Conservation (phyloP, 371 early-diverging fungal genomes). For the Mortierella sp. region DNA sequence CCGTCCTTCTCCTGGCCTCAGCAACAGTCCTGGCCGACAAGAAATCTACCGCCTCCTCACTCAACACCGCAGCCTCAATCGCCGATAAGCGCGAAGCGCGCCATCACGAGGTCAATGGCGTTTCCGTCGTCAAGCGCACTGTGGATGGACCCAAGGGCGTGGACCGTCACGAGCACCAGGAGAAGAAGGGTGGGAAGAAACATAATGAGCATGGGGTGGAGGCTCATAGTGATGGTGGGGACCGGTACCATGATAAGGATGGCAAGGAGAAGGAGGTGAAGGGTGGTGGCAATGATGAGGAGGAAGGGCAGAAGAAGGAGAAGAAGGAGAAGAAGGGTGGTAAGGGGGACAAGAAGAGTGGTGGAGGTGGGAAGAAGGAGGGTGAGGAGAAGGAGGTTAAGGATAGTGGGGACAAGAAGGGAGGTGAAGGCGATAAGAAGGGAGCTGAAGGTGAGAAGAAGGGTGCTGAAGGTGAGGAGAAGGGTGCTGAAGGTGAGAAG, state of each 20-base stretch:
- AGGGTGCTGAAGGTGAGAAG: background rate
- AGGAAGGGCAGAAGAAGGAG: slow-evolving; percentile 17
- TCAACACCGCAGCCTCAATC: background rate
- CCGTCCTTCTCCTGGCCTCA: slow-evolving; percentile 32
- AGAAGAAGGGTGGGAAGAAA: background rate
- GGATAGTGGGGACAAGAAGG: background rate
- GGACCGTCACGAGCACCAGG: background rate
- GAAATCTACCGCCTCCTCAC: background rate
- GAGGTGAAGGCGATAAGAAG: background rate
- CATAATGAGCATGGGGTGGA: slow-evolving; percentile 2
- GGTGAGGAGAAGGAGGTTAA: background rate
- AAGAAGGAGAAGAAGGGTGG: slow-evolving; percentile 4
- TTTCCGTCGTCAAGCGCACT: background rate
- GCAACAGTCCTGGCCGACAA: slow-evolving; percentile 19
- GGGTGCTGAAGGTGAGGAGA: background rate
- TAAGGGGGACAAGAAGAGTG: background rate
- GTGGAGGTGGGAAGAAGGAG: background rate
- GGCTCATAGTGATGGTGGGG: background rate
- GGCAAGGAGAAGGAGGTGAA: background rate
- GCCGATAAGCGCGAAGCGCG: background rate
- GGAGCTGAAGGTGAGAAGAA: slow-evolving; percentile 6
- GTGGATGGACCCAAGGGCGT: slow-evolving; percentile 3
- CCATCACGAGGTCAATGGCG: slow-evolving; percentile 1
- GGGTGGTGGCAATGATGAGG: slow-evolving; percentile 8
- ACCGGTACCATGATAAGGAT: background rate